Conservation (phyloP, 2,329 filamentous ascomycete species). For the Epichloe gansuensis region DNA sequence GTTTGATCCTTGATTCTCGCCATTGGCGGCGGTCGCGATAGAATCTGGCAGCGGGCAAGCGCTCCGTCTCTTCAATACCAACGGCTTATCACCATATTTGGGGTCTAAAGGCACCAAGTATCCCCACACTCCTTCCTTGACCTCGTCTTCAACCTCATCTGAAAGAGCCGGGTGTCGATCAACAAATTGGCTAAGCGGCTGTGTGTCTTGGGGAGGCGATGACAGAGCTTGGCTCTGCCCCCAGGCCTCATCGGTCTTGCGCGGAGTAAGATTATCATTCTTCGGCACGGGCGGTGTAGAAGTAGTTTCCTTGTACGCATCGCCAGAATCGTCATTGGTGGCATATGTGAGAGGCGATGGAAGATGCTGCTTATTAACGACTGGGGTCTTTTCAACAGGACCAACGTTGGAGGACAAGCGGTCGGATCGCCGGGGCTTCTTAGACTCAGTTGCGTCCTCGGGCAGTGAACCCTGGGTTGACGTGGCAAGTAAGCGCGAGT, state of each 20-base stretch:
- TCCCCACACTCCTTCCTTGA: slow-evolving; percentile 81
- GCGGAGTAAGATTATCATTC: slow-evolving; percentile 40
- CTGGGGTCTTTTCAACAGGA: slow-evolving; percentile 42
- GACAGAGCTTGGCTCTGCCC: slow-evolving; percentile 34
- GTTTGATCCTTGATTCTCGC: slow-evolving; percentile 24
- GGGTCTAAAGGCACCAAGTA: slow-evolving; percentile 76
- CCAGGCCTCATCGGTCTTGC: slow-evolving; percentile 35
- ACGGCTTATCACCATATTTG: slow-evolving; percentile 50
- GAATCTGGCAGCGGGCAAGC: slow-evolving; percentile 50
- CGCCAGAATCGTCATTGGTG: slow-evolving; percentile 42
- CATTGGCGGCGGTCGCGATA: slow-evolving; percentile 22
- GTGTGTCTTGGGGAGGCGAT: slow-evolving; percentile 51
- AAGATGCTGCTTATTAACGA: slow-evolving; percentile 53
- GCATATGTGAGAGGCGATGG: slow-evolving; percentile 68
- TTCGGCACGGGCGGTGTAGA: slow-evolving; percentile 53
- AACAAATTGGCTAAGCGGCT: slow-evolving; percentile 56
- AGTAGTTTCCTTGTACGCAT: slow-evolving; percentile 52
- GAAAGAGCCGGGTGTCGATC: slow-evolving; percentile 59
- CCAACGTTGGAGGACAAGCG: slow-evolving; percentile 37
- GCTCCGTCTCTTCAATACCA: slow-evolving; percentile 61
- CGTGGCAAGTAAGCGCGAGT: slow-evolving; percentile 13
- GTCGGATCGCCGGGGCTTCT: slow-evolving; percentile 73
- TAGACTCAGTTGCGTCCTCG: slow-evolving; percentile 52
- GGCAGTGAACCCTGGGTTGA: slow-evolving; percentile 49
- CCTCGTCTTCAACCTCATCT: slow-evolving; percentile 77